Evolutionary conservation across 2,329 filamentous ascomycete genomes (phyloP).

Genomic region (Elsinoe fawcettii): DNA sequence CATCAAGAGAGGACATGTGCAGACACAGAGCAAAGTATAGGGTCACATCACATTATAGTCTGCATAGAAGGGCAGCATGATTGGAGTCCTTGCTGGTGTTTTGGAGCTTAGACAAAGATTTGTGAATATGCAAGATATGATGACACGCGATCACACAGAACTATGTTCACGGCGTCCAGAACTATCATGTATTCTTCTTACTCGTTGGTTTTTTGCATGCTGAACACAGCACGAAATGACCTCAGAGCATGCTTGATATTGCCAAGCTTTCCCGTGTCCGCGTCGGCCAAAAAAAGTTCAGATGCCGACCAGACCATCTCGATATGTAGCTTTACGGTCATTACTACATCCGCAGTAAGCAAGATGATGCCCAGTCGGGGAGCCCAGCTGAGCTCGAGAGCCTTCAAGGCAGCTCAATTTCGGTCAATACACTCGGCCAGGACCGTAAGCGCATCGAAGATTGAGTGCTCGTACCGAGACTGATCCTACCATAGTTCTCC

Average conservation of each 20-base stretch:
- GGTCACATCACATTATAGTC: background rate
- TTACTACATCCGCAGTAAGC: background rate
- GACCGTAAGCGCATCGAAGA: conserved; percentile 21
- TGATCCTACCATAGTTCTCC: conserved; percentile 23
- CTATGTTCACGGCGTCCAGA: background rate
- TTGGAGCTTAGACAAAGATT: background rate
- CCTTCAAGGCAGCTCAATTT: conserved; percentile 20
- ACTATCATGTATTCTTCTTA: background rate
- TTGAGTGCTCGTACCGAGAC: background rate
- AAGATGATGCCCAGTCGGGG: conserved; percentile 44
- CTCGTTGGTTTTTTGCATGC: background rate
- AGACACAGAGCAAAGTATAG: background rate
- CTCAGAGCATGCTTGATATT: background rate
- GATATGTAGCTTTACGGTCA: background rate
- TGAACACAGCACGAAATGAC: no score
- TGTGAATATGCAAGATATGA: background rate
- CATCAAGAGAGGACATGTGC: background rate
- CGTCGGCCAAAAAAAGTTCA: conserved; percentile 15
- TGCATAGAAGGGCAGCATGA: background rate
- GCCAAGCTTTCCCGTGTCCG: conserved; percentile 4
- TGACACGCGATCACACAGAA: background rate
- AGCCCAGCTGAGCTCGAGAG: conserved; percentile 30
- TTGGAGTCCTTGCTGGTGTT: background rate
- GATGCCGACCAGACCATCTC: background rate
- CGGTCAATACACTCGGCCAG: conserved; percentile 22